Evolutionary conservation across 164 flowering plant genomes (phyloP).

Genomic region (Aristolochia fimbriata): DNA sequence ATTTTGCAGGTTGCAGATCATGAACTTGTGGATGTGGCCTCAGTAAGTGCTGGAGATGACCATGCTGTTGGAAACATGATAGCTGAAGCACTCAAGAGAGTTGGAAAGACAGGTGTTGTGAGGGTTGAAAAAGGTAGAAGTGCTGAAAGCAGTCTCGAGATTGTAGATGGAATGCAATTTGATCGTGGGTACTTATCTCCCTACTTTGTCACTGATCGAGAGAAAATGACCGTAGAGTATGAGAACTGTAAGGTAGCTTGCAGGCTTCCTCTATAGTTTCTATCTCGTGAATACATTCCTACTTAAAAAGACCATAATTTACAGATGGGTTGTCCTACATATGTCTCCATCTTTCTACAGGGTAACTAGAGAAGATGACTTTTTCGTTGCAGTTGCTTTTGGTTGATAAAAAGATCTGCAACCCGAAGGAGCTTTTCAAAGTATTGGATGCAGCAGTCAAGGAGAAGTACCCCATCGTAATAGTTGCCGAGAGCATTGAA

Average conservation of each 20-base stretch:
- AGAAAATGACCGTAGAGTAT: slow-evolving; percentile 51
- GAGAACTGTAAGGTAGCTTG: slow-evolving; percentile 66
- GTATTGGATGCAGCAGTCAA: slow-evolving; percentile 67
- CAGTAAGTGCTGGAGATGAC: slow-evolving; percentile 91
- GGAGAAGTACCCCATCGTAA: slow-evolving; percentile 64
- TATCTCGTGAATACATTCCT: background rate
- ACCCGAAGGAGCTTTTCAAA: slow-evolving; percentile 63
- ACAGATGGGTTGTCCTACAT: background rate
- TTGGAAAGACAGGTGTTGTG: slow-evolving; percentile 65
- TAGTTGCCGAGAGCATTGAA: slow-evolving; percentile 77
- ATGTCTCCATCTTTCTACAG: slow-evolving; percentile 2
- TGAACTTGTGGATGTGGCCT: slow-evolving; percentile 81
- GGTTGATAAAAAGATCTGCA: slow-evolving; percentile 71
- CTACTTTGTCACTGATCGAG: slow-evolving; percentile 72
- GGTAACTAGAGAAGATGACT: slow-evolving; percentile 16
- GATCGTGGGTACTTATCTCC: slow-evolving; percentile 90
- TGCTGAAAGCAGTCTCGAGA: slow-evolving; percentile 41
- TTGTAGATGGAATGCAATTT: slow-evolving; percentile 90
- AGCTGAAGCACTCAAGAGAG: slow-evolving; percentile 57
- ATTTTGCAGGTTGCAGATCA: slow-evolving; percentile 68
- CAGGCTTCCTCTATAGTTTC: background rate
- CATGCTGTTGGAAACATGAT: slow-evolving; percentile 77
- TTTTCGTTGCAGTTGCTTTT: slow-evolving; percentile 69
- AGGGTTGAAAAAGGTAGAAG: slow-evolving; percentile 65
- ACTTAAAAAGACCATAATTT: too few relatives aligned